These are phyloP conservation scores for Cladosporium cucumerinum DNA, from an alignment of 2,329 filamentous ascomycete species.

Conservation along the genomic window DNA sequence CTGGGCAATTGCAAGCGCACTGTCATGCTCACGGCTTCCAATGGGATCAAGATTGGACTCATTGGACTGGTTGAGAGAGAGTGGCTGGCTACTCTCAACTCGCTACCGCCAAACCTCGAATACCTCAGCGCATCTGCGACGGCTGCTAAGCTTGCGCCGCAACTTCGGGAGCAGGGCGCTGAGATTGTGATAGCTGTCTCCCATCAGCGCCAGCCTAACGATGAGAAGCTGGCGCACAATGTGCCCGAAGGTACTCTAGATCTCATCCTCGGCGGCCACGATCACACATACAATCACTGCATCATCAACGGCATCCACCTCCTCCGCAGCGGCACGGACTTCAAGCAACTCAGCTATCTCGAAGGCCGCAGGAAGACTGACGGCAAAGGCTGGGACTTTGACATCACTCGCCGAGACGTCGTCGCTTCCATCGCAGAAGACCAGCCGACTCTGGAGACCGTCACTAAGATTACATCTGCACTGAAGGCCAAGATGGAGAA, in stretches of 20 bases:
- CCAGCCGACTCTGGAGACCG: slow-evolving; percentile 56
- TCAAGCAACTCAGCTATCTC: slow-evolving; percentile 87
- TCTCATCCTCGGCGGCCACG: slow-evolving; percentile 82
- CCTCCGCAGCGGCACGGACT: slow-evolving; percentile 84
- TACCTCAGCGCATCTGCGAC: slow-evolving; percentile 76
- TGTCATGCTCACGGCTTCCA: slow-evolving; percentile 72
- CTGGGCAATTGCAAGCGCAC: slow-evolving; percentile 74
- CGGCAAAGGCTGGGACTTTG: slow-evolving; percentile 67
- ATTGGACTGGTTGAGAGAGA: slow-evolving; percentile 84
- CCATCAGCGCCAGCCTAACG: slow-evolving; percentile 85
- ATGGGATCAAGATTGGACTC: slow-evolving; percentile 80
- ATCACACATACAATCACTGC: slow-evolving; percentile 81
- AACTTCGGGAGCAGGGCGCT: slow-evolving; percentile 70
- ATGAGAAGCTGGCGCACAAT: slow-evolving; percentile 77
- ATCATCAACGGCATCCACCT: slow-evolving; percentile 77
- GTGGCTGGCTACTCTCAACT: slow-evolving; percentile 86
- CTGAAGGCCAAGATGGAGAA: slow-evolving; percentile 76
- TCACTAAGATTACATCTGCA: slow-evolving; percentile 66
- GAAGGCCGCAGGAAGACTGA: slow-evolving; percentile 63
- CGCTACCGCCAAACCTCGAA: slow-evolving; percentile 73
- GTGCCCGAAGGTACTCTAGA: slow-evolving; percentile 67
- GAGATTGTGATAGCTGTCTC: slow-evolving; percentile 80
- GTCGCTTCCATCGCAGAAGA: slow-evolving; percentile 66
- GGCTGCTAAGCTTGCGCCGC: slow-evolving; percentile 70
- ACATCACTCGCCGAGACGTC: slow-evolving; percentile 72